Evolutionary conservation across 371 early-diverging fungal species (phyloP).

Genomic region (Rhizopus sp.): DNA sequence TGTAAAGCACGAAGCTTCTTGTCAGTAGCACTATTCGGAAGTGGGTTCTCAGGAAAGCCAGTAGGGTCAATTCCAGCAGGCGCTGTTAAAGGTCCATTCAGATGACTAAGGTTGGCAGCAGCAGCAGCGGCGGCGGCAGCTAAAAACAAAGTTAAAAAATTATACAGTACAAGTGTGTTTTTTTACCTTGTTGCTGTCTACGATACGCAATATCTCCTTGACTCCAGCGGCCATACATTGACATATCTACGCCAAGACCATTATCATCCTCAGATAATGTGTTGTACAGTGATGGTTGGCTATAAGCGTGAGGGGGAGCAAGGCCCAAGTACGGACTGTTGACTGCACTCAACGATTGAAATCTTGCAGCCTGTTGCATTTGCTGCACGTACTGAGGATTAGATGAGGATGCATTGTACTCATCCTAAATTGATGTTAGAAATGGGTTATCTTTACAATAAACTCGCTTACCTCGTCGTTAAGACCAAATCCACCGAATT

Average conservation of each 20-base stretch:
- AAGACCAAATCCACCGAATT: conserved; percentile 36
- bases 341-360: conserved; percentile 1
- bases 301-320: conserved; percentile 1
- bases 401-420: conserved; percentile 11
- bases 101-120: conserved; percentile 28
- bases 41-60: conserved; percentile 26
- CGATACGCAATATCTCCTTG: conserved; percentile 31
- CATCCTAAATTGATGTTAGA: conserved; percentile 13
- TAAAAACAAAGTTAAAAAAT: conserved; percentile 10
- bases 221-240: conserved; percentile 28
- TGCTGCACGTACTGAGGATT: conserved; percentile 24
- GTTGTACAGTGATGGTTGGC: not conserved
- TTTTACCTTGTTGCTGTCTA: conserved; percentile 28
- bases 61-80: conserved; percentile 32
- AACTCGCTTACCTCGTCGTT: conserved; percentile 35
- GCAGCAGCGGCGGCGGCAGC: conserved; percentile 25
- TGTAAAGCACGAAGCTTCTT: conserved; percentile 58
- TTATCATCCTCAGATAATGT: conserved; percentile 5
- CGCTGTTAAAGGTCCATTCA: conserved; percentile 34
- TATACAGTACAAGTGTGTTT: not conserved
- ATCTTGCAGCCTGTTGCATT: conserved; percentile 30
- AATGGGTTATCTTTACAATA: not conserved
- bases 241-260: conserved; percentile 11
- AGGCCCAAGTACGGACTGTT: conserved; percentile 1
- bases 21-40: conserved; percentile 31